Evolutionary conservation across 2,329 filamentous ascomycete genomes (phyloP).

Genomic region (Penicillium sp.): DNA sequence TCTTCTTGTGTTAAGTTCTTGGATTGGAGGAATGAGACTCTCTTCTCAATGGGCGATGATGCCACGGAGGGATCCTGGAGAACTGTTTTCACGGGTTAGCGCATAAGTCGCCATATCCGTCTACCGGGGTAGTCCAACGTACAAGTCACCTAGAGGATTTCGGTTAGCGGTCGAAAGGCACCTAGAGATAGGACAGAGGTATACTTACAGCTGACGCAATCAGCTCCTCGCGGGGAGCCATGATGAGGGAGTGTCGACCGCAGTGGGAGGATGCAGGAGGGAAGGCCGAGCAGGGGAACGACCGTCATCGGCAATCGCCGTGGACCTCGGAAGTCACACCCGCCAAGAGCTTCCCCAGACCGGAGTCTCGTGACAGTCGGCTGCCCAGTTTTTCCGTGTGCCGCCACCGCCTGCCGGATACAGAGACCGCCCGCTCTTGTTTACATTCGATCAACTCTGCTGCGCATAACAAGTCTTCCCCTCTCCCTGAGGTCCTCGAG

Average conservation of each 20-base stretch:
- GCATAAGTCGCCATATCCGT: not conserved
- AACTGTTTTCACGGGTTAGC: slow-evolving; percentile 59
- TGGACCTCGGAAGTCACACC: slow-evolving; percentile 44
- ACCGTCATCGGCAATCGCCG: slow-evolving; percentile 32
- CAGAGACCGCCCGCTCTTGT: slow-evolving; percentile 38
- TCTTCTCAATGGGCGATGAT: slow-evolving; percentile 87
- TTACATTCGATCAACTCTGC: slow-evolving; percentile 33
- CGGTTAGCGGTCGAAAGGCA: slow-evolving; percentile 32
- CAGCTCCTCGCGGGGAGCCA: slow-evolving; percentile 87
- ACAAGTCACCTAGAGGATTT: slow-evolving; percentile 54
- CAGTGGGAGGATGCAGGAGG: slow-evolving; percentile 13
- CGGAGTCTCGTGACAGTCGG: slow-evolving; percentile 36
- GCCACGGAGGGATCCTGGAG: slow-evolving; percentile 93
- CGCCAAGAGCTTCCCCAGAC: slow-evolving; percentile 37
- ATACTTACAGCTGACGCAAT: slow-evolving; percentile 75
- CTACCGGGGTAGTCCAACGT: slow-evolving; percentile 29
- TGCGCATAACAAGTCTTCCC: slow-evolving; percentile 23
- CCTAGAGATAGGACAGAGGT: slow-evolving; percentile 8
- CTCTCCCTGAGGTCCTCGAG: slow-evolving; percentile 19
- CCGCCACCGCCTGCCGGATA: slow-evolving; percentile 3
- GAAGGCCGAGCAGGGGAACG: slow-evolving; percentile 21
- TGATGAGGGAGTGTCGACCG: slow-evolving; percentile 54
- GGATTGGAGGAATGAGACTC: slow-evolving; percentile 88
- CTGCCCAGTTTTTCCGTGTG: slow-evolving; percentile 22
- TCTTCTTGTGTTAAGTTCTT: slow-evolving; percentile 98